phyloP scores from a whole-genome alignment of 106 monocot genomes.

The Dioscorea dumetorum region DNA sequence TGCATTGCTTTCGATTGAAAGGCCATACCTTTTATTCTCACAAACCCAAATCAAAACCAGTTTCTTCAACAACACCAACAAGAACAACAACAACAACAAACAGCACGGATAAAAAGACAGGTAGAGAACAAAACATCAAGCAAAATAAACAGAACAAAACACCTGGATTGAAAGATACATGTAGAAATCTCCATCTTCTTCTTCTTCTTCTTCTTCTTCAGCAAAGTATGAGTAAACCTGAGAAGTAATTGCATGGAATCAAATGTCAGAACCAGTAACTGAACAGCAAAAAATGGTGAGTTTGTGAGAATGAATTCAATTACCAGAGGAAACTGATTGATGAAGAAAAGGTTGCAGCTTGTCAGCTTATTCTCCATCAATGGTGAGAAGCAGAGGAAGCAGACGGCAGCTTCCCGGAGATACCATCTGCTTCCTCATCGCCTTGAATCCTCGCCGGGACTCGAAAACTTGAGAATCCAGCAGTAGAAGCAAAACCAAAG shows the following conservation, averaged over 20 bases:
- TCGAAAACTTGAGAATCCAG: constrained; percentile 58
- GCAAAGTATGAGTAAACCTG: no score
- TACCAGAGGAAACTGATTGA: constrained; percentile 11
- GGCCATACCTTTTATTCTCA: constrained; percentile 1
- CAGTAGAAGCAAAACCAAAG: no score
- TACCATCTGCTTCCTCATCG: constrained; percentile 61
- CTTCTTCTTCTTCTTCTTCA: no score
- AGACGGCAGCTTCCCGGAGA: constrained; percentile 32
- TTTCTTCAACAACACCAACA: constrained; percentile 6
- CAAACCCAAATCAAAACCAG: not conserved
- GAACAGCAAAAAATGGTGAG: no score
- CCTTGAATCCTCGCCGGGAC: constrained; percentile 83
- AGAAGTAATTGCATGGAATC: no score
- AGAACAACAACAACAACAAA: constrained; percentile 12
- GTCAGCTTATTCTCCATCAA: constrained; percentile 20
- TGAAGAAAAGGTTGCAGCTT: not conserved
- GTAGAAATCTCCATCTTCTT: not conserved
- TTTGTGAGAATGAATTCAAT: not conserved
- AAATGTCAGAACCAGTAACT: no score
- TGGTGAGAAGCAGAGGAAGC: constrained; percentile 52
- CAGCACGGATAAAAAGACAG: not conserved
- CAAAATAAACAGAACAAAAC: not conserved
- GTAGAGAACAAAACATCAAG: not conserved
- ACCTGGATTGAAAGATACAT: not conserved
- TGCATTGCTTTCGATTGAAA: not conserved